phyloP scores from a whole-genome alignment of 2,329 filamentous ascomycete species.

The Phoma sp. region DNA sequence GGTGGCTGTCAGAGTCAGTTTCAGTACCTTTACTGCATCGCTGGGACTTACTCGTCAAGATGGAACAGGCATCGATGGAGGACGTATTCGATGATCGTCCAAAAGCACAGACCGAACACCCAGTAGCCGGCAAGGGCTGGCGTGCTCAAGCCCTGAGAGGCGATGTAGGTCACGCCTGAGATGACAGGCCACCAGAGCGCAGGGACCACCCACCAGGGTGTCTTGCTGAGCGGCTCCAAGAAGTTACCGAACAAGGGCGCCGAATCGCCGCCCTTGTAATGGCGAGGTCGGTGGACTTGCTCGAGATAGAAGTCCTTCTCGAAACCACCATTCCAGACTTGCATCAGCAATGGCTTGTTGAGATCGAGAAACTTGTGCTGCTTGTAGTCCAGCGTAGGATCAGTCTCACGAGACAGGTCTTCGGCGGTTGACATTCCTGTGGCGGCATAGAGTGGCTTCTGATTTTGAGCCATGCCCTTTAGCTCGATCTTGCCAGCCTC shows the following conservation, averaged over 20 bases:
- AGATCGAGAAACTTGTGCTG: conserved; percentile 94
- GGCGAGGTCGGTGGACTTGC: conserved; percentile 91
- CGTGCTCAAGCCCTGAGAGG: conserved; percentile 58
- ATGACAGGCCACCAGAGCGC: conserved; percentile 83
- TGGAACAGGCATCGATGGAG: conserved; percentile 94
- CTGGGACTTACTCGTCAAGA: conserved; percentile 75
- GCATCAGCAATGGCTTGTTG: conserved; percentile 79
- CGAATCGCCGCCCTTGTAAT: conserved; percentile 92
- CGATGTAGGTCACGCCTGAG: conserved; percentile 71
- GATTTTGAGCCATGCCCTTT: conserved; percentile 54
- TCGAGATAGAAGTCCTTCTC: conserved; percentile 95
- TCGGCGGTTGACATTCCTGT: conserved; percentile 92
- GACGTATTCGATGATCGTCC: conserved; percentile 89
- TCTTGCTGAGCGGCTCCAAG: conserved; percentile 94
- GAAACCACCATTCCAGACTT: conserved; percentile 88
- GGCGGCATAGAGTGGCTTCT: conserved; percentile 58
- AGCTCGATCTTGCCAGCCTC: conserved; percentile 57
- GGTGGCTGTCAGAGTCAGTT: conserved; percentile 62
- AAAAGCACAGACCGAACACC: conserved; percentile 73
- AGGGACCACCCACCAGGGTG: conserved; percentile 91
- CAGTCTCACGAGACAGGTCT: conserved; percentile 86
- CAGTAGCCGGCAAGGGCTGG: conserved; percentile 66
- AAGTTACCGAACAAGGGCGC: conserved; percentile 98
- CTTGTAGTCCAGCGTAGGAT: conserved; percentile 76
- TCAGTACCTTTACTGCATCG: not conserved